Conservation (phyloP, 352 stramenopile genomes). For the Phytopythium sindhum region DNA sequence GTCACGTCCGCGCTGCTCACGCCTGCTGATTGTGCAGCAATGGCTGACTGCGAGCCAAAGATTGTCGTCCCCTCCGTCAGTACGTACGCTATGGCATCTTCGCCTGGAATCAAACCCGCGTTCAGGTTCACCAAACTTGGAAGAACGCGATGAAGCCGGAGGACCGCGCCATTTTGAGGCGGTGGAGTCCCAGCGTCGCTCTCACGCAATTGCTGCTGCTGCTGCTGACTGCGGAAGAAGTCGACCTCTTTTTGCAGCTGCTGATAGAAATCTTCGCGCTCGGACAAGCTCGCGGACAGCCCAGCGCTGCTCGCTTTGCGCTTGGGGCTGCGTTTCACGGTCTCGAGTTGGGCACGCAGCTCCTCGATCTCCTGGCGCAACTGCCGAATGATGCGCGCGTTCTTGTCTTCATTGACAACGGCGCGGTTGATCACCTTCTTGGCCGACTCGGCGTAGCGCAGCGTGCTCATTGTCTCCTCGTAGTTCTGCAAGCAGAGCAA, state of each 20-base stretch:
- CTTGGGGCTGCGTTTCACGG: conserved; percentile 24
- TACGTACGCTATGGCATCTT: conserved; percentile 36
- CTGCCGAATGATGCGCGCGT: conserved; percentile 73
- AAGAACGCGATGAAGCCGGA: conserved; percentile 30
- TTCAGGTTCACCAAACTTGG: conserved; percentile 51
- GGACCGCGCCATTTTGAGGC: not conserved
- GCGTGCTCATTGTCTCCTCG: conserved; percentile 82
- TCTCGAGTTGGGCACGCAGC: conserved; percentile 38
- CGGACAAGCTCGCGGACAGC: conserved; percentile 31
- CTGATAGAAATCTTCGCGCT: conserved; percentile 46
- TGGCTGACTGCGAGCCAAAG: conserved; percentile 31
- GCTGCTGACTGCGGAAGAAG: conserved; percentile 23
- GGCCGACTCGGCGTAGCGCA: conserved; percentile 79
- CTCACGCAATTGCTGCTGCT: conserved; percentile 20
- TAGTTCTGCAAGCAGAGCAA: conserved; percentile 45
- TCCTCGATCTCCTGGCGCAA: conserved; percentile 70
- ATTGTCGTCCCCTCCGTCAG: conserved; percentile 40
- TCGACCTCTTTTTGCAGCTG: conserved; percentile 51
- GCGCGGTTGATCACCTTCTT: conserved; percentile 83
- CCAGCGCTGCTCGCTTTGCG: conserved; percentile 26
- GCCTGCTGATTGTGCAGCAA: not conserved
- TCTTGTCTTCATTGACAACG: conserved; percentile 82
- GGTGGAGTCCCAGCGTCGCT: not conserved
- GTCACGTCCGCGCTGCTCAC: no score
- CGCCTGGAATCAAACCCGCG: conserved; percentile 19